Conservation (phyloP, 2,329 filamentous ascomycete species). For the Paraconiothyrium sp. region DNA sequence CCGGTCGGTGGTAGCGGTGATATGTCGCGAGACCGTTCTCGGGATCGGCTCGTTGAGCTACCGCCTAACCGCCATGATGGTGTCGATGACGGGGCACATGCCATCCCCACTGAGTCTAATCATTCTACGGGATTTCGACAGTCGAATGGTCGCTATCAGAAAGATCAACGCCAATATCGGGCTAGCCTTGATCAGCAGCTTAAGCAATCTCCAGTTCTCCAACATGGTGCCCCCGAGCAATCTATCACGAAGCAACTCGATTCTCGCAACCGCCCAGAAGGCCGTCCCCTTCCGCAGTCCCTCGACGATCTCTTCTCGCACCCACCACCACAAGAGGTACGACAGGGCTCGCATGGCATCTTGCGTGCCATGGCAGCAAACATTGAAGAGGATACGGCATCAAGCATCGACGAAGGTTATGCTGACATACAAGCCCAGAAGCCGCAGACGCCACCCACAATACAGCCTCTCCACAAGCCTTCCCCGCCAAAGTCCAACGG, state of each 20-base stretch:
- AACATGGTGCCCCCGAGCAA: not conserved
- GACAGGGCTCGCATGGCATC: not conserved
- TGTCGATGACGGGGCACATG: not conserved
- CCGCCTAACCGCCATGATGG: not conserved
- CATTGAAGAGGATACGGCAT: not conserved
- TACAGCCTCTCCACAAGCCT: not conserved
- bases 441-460: not conserved
- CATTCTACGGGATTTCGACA: not conserved
- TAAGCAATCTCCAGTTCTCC: not conserved
- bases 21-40: not conserved
- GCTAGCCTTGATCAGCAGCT: not conserved
- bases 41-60: not conserved
- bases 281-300: not conserved
- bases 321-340: not conserved
- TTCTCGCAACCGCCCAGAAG: not conserved
- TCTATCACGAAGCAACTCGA: not conserved
- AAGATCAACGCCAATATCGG: not conserved
- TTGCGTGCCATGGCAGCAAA: not conserved
- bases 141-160: not conserved
- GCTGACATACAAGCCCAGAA: not conserved
- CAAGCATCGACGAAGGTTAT: conserved; percentile 1
- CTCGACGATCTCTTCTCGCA: conserved; percentile 1
- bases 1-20: not conserved
- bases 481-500: not conserved
- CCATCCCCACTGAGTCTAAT: not conserved